A percentile compares a stretch with the other conserved stretches of the same genome.
Conservation (phyloP, 1,284 basidiomycete genomes). For the Apiotrichum gracile region DNA sequence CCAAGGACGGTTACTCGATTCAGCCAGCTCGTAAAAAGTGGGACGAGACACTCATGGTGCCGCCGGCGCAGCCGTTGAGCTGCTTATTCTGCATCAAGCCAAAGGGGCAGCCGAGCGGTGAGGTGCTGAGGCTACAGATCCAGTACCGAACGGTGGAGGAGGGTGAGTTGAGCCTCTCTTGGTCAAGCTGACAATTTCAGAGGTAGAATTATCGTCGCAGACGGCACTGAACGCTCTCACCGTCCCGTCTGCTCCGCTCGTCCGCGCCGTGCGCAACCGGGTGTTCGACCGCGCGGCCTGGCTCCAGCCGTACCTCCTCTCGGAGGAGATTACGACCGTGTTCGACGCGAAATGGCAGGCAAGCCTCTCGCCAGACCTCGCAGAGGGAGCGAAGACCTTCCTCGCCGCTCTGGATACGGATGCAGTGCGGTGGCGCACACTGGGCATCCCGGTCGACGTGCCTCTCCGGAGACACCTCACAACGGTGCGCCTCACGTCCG, state of each 20-base stretch:
- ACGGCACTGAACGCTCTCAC: slow-evolving; percentile 4
- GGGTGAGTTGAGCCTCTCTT: slow-evolving; percentile 18
- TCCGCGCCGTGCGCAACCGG: slow-evolving; percentile 4
- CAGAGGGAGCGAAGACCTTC: background rate
- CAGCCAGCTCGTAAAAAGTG: slow-evolving; percentile 23
- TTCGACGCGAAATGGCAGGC: slow-evolving; percentile 8
- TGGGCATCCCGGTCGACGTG: slow-evolving; percentile 46
- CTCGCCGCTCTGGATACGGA: background rate
- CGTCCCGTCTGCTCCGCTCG: background rate
- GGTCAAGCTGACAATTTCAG: slow-evolving; percentile 7
- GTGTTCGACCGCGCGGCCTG: slow-evolving; percentile 11
- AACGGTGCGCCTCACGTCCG: slow-evolving; percentile 20
- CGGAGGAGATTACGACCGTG: background rate
- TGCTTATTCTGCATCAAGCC: slow-evolving; percentile 41
- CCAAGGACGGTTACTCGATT: slow-evolving; percentile 9
- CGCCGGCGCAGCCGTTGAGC: slow-evolving; percentile 32
- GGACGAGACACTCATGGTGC: slow-evolving; percentile 25
- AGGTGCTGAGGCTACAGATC: slow-evolving; percentile 31
- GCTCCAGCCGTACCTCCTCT: slow-evolving; percentile 18
- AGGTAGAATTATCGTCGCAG: slow-evolving; percentile 9
- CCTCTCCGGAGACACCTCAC: slow-evolving; percentile 35
- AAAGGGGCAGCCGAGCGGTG: slow-evolving; percentile 3
- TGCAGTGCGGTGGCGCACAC: slow-evolving; percentile 27
- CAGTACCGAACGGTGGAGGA: slow-evolving; percentile 36
- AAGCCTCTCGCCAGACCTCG: background rate